Conservation (phyloP, 208 protist species). For the Trypanosomatidae sp. region DNA sequence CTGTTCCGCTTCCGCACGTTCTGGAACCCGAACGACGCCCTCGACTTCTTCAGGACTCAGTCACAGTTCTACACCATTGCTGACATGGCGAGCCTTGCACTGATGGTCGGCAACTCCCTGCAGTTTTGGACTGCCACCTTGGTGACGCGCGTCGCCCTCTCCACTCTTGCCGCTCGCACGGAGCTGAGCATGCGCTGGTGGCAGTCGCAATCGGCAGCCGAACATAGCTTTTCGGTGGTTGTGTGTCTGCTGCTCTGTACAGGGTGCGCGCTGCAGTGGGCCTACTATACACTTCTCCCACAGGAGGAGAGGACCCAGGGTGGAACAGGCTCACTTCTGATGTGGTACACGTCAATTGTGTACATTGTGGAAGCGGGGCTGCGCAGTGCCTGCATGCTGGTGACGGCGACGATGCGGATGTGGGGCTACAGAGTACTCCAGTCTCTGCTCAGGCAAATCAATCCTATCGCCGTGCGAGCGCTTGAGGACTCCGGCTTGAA, state of each 20-base stretch:
- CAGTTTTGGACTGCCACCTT: constrained; percentile 32
- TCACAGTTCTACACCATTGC: constrained; percentile 26
- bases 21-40: constrained; percentile 10
- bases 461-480: constrained; percentile 2
- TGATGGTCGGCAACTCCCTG: constrained; percentile 34
- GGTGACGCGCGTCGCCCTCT: constrained; percentile 28
- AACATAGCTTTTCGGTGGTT: constrained; percentile 8
- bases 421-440: constrained; percentile 26
- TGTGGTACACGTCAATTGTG: constrained; percentile 56
- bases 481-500: constrained; percentile 44
- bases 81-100: constrained; percentile 15
- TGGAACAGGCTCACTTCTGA: constrained; percentile 20
- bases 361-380: constrained; percentile 31
- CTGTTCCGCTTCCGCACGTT: constrained; percentile 10
- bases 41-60: constrained; percentile 15
- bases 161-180: constrained; percentile 27
- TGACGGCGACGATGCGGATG: constrained; percentile 28
- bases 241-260: constrained; percentile 10
- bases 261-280: constrained; percentile 54
- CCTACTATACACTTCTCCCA: constrained; percentile 58
- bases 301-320: constrained; percentile 5
- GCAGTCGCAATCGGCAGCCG: constrained; percentile 19
- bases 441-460: constrained; percentile 6
- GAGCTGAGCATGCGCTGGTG: constrained; percentile 32
- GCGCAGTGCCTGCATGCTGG: constrained; percentile 12